Conservation (phyloP, 257 asterid genomes). For the Nicotiana benthamiana region DNA sequence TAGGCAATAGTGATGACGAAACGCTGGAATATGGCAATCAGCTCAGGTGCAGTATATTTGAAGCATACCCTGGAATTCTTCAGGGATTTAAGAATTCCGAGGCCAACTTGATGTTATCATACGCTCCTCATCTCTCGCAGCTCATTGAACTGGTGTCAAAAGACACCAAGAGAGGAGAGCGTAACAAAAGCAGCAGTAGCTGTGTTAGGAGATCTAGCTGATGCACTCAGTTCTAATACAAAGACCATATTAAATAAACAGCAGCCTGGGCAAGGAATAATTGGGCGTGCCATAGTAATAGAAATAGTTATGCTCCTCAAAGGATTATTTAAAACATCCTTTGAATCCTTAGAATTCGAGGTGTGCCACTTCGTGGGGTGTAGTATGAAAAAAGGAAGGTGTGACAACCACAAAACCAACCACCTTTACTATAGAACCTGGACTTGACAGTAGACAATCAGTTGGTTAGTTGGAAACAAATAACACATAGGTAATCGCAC, state of each 20-base stretch:
- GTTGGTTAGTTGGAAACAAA: too few relatives aligned
- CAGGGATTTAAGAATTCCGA: conserved; percentile 73
- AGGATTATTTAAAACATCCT: too few relatives aligned
- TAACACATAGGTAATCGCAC: too few relatives aligned
- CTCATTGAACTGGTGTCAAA: conserved; percentile 60
- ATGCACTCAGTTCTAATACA: conserved; percentile 66
- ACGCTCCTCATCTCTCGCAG: conserved; percentile 70
- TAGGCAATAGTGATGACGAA: too few relatives aligned
- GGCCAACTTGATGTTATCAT: conserved; percentile 56
- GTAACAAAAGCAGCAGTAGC: conserved; percentile 82
- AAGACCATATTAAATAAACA: conserved; percentile 58
- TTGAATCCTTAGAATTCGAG: too few relatives aligned
- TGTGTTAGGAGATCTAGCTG: conserved; percentile 85
- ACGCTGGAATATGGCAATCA: background rate
- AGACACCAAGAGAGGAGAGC: conserved; percentile 62
- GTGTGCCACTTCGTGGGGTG: too few relatives aligned
- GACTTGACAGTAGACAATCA: too few relatives aligned
- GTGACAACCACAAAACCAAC: too few relatives aligned
- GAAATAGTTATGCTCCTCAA: too few relatives aligned
- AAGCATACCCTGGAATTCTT: conserved; percentile 81
- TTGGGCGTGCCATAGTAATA: conserved; percentile 63
- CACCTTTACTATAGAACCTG: too few relatives aligned
- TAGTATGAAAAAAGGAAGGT: too few relatives aligned
- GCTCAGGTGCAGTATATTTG: conserved; percentile 68
- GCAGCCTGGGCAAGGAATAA: conserved; percentile 89